Evolutionary conservation across 176 grass and related monocot species (phyloP).

Genomic region (Ampelocalamus luodianensis): DNA sequence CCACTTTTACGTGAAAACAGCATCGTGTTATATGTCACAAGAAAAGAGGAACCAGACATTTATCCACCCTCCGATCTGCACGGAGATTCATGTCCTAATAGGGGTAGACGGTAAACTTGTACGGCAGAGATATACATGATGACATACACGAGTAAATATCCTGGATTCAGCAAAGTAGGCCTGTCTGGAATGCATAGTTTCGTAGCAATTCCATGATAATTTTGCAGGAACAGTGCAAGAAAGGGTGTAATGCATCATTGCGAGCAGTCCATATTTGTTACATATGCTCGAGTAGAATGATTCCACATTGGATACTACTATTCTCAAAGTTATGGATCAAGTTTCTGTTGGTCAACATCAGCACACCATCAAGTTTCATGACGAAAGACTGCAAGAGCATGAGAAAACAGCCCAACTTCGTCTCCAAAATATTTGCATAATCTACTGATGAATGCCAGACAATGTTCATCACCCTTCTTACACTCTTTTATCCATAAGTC

Average conservation of each 20-base stretch:
- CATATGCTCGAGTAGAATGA: not conserved
- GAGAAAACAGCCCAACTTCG: not conserved
- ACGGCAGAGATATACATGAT: too few species aligned
- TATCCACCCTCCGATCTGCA: too few species aligned
- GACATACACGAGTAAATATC: too few species aligned
- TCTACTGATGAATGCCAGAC: conserved; percentile 3
- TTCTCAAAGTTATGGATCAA: conserved; percentile 40
- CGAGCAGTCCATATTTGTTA: not conserved
- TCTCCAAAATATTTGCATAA: not conserved
- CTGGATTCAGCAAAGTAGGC: not conserved
- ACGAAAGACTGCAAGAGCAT: not conserved
- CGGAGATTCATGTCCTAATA: too few species aligned
- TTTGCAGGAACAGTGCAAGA: not conserved
- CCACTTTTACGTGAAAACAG: too few species aligned
- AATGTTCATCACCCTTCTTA: too few species aligned
- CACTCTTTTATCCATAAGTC: not conserved
- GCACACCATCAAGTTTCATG: not conserved
- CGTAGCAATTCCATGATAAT: not conserved
- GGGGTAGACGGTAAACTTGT: too few species aligned
- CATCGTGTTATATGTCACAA: too few species aligned
- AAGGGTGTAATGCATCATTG: not conserved
- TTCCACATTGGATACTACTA: conserved; percentile 20
- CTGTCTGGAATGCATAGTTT: not conserved
- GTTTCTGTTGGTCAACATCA: not conserved
- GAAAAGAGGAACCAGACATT: too few species aligned